These are phyloP conservation scores for Ceratocystis cubensis DNA, from an alignment of 2,329 filamentous ascomycete species.

Conservation along the genomic window DNA sequence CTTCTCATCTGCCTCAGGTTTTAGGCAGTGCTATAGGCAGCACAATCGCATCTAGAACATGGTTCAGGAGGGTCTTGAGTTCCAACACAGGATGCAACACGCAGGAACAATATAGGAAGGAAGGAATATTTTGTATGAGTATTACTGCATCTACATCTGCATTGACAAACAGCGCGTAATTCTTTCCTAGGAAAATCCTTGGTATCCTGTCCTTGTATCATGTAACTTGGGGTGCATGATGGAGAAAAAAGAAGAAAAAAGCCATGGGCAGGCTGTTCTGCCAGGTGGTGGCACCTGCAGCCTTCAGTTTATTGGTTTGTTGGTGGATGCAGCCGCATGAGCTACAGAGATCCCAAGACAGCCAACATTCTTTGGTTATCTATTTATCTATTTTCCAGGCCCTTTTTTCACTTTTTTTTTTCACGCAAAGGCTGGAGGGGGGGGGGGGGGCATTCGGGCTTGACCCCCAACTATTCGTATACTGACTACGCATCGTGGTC, in stretches of 20 bases:
- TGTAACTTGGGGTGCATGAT: background rate
- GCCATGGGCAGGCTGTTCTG: background rate
- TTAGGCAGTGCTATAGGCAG: no score
- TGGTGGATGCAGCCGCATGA: no score
- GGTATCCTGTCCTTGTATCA: background rate
- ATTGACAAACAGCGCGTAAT: slow-evolving; percentile 1
- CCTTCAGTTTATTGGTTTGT: no score
- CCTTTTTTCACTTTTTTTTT: background rate
- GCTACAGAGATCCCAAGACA: no score
- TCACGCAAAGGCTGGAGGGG: background rate
- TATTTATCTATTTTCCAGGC: background rate
- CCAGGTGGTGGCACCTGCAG: background rate
- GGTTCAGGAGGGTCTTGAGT: background rate
- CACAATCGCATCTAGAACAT: background rate
- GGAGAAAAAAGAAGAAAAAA: background rate
- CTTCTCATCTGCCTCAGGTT: background rate
- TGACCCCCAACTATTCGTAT: no score
- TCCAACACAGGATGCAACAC: background rate
- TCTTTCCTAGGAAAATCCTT: background rate
- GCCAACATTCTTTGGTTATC: no score
- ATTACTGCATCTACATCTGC: background rate
- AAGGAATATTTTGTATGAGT: background rate
- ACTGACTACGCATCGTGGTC: no score
- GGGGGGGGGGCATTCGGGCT: background rate
- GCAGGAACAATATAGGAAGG: background rate